Evolutionary conservation across 2,329 filamentous ascomycete species (phyloP).

Genomic region (Trichocomaceae sp.): DNA sequence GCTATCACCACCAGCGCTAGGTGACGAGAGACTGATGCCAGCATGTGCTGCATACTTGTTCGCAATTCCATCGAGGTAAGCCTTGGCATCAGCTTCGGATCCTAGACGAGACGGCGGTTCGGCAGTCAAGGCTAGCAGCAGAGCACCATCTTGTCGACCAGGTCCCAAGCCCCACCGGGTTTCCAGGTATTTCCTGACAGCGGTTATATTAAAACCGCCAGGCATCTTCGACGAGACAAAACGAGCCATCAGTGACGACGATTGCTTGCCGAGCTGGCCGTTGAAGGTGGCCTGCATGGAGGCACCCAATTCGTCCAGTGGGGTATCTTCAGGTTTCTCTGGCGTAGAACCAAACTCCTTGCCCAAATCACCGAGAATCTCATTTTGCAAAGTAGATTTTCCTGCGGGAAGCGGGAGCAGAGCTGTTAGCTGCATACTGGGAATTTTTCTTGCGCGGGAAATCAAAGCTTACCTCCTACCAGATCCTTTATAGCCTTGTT

Average conservation of each 20-base stretch:
- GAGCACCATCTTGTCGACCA: conserved; percentile 83
- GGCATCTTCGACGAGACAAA: conserved; percentile 99
- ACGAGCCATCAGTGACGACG: conserved; percentile 83
- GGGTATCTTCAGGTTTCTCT: conserved; percentile 96
- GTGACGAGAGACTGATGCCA: conserved; percentile 75
- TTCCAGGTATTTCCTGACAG: conserved; percentile 90
- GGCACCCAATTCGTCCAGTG: conserved; percentile 88
- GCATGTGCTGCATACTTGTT: conserved; percentile 83
- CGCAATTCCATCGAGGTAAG: conserved; percentile 78
- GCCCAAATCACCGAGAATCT: conserved; percentile 93
- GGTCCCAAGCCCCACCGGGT: conserved; percentile 81
- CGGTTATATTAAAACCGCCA: conserved; percentile 97
- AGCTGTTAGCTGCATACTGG: not conserved
- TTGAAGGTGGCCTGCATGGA: conserved; percentile 99
- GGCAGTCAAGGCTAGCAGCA: conserved; percentile 84
- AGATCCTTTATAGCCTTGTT: conserved; percentile 98
- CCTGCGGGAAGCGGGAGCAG: conserved; percentile 47
- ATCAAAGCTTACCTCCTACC: conserved; percentile 69
- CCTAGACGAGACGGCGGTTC: conserved; percentile 84
- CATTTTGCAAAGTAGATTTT: conserved; percentile 97
- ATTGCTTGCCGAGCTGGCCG: conserved; percentile 95
- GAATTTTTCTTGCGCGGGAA: not conserved
- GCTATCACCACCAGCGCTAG: conserved; percentile 62
- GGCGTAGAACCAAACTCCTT: conserved; percentile 98
- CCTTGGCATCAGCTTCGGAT: conserved; percentile 85